These are phyloP conservation scores for Fusarium irregulare DNA, from an alignment of 2,329 filamentous ascomycete genomes.

Conservation along the genomic window DNA sequence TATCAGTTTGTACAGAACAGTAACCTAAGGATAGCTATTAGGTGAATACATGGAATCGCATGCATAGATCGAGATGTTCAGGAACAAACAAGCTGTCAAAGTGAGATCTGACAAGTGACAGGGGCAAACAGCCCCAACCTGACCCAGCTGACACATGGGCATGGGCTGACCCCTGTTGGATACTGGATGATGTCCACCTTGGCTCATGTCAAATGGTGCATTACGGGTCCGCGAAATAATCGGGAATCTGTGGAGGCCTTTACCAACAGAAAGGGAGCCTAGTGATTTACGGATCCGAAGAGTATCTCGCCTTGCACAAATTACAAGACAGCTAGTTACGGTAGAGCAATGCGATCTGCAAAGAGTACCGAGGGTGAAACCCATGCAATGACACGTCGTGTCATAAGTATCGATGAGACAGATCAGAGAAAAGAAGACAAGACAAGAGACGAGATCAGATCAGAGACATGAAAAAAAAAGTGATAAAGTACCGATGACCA, in stretches of 20 bases:
- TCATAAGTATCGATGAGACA: neutral
- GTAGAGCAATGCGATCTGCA: neutral
- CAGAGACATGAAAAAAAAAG: neutral
- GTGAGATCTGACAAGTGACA: constrained; percentile 36
- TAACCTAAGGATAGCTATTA: constrained; percentile 8
- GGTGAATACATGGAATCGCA: constrained; percentile 24
- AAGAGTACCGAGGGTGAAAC: neutral
- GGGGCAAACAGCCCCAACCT: neutral
- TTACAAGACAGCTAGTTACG: neutral
- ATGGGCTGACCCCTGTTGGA: constrained; percentile 9
- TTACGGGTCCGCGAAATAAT: neutral
- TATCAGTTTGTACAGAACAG: constrained; percentile 15
- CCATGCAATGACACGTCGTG: neutral
- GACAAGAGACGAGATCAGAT: constrained; percentile 1
- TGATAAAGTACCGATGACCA: neutral
- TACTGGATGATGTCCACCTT: neutral
- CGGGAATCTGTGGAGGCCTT: neutral
- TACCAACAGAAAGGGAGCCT: neutral
- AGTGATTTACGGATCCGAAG: neutral
- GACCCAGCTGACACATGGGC: neutral
- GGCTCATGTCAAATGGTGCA: neutral
- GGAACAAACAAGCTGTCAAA: constrained; percentile 12
- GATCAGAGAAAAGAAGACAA: neutral
- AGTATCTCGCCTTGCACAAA: neutral
- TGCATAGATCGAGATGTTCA: constrained; percentile 27